Conservation (phyloP, 805 yeast species). For the Tanozyma kutaoensis region DNA sequence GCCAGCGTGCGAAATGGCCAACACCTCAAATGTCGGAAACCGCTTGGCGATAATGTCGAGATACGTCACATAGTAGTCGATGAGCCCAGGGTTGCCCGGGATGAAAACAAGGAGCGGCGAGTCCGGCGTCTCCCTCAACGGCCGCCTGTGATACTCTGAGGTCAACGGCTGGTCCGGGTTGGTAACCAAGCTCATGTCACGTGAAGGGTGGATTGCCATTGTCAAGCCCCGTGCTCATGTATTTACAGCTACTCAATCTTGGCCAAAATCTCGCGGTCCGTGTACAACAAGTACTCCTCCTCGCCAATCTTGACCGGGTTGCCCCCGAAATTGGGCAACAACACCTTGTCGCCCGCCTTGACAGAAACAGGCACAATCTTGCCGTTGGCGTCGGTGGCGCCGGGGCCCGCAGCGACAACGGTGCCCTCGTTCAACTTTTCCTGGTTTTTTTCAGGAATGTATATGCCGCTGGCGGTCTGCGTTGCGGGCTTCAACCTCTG, state of each 20-base stretch:
- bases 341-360: conserved; percentile 81
- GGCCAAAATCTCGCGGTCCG: conserved; percentile 92
- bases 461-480: conserved; percentile 85
- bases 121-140: conserved; percentile 4
- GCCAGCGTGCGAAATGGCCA: conserved; percentile 59
- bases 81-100: conserved; percentile 72
- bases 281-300: conserved; percentile 70
- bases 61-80: conserved; percentile 49
- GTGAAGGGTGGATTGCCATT: too few species aligned
- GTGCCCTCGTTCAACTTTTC: conserved; percentile 87
- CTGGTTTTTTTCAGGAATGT: conserved; percentile 89
- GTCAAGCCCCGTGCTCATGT: too few species aligned
- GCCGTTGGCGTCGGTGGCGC: conserved; percentile 67
- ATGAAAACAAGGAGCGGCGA: conserved; percentile 35
- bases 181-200: conserved; percentile 4
- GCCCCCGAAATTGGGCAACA: conserved; percentile 94
- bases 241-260: conserved; percentile 66
- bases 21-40: conserved; percentile 34
- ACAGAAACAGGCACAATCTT: conserved; percentile 62
- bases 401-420: conserved; percentile 94
- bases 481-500: conserved; percentile 88
- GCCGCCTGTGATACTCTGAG: conserved; percentile 9
- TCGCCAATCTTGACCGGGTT: conserved; percentile 77
- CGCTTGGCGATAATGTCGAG: conserved; percentile 26
- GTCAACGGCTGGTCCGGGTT: conserved; percentile 12